Conservation (phyloP, 768 basidiomycete species). For the Auriculariales sp. region DNA sequence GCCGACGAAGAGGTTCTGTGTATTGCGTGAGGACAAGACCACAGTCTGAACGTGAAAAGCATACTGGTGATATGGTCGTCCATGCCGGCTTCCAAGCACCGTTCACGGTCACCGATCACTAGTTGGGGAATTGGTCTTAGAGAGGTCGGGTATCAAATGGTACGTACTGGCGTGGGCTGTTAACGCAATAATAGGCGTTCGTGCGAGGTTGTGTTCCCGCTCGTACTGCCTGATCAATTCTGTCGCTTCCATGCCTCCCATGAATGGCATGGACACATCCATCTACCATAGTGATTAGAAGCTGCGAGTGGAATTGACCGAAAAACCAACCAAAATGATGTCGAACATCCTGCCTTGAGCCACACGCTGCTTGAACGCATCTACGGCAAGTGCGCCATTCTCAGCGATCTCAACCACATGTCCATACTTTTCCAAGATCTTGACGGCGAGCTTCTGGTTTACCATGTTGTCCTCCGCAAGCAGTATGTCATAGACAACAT, state of each 20-base stretch:
- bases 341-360: slow-evolving; percentile 66
- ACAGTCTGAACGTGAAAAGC: slow-evolving; percentile 14
- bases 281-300: slow-evolving; percentile 35
- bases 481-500: slow-evolving; percentile 80
- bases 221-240: slow-evolving; percentile 82
- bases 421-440: slow-evolving; percentile 91
- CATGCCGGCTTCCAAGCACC: slow-evolving; percentile 67
- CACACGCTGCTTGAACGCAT: slow-evolving; percentile 73
- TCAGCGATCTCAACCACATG: slow-evolving; percentile 95
- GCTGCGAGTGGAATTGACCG: neutral
- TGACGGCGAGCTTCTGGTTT: slow-evolving; percentile 91
- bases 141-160: too few relatives aligned
- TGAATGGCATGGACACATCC: slow-evolving; percentile 97
- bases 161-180: slow-evolving; percentile 92
- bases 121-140: too few relatives aligned
- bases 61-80: slow-evolving; percentile 67
- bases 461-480: slow-evolving; percentile 95
- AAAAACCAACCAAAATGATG: slow-evolving; percentile 65
- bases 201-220: slow-evolving; percentile 46
- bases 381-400: slow-evolving; percentile 88
- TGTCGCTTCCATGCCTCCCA: slow-evolving; percentile 98
- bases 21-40: slow-evolving; percentile 3
- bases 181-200: slow-evolving; percentile 87
- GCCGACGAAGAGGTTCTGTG: slow-evolving; percentile 63
- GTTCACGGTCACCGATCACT: slow-evolving; percentile 84